Evolutionary conservation across 169 alveolate species (phyloP).

Genomic region (Miamiensis avidus): DNA sequence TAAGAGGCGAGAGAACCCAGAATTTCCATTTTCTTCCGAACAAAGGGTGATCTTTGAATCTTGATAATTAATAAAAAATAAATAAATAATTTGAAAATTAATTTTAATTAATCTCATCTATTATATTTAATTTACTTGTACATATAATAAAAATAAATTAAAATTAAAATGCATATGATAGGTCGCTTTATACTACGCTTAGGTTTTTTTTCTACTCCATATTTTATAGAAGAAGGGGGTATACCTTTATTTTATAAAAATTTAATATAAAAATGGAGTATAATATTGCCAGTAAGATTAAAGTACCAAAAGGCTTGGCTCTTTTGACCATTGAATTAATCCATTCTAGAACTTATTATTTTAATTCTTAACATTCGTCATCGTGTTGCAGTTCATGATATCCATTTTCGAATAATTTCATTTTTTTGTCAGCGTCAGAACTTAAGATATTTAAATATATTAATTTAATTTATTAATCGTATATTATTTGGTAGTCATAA

Average conservation of each 20-base stretch:
- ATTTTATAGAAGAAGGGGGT: background rate
- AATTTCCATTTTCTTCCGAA: constrained; percentile 11
- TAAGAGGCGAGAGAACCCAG: constrained; percentile 5
- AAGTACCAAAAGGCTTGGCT: constrained; percentile 32
- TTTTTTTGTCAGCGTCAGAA: constrained; percentile 15
- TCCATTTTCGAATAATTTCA: constrained; percentile 44
- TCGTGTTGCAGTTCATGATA: constrained; percentile 53
- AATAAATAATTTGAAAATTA: background rate
- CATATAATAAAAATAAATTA: constrained; percentile 3
- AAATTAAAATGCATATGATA: background rate
- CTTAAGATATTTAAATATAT: background rate
- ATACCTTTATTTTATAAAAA: constrained; percentile 6
- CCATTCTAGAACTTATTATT: constrained; percentile 33
- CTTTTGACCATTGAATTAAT: constrained; percentile 17
- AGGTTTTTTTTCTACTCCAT: constrained; percentile 18
- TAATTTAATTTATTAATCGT: background rate
- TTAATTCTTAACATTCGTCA: constrained; percentile 49
- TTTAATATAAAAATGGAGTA: background rate
- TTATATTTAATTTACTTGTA: background rate
- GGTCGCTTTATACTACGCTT: background rate
- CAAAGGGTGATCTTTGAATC: constrained; percentile 26
- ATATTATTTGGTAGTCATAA: background rate
- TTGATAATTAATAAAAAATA: background rate
- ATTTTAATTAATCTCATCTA: too few relatives aligned
- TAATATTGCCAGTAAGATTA: too few relatives aligned